Evolutionary conservation across 345 rosid species (phyloP), one percentile per base, ranked within the genome.

Genomic region (Brassica cretica): DNA sequence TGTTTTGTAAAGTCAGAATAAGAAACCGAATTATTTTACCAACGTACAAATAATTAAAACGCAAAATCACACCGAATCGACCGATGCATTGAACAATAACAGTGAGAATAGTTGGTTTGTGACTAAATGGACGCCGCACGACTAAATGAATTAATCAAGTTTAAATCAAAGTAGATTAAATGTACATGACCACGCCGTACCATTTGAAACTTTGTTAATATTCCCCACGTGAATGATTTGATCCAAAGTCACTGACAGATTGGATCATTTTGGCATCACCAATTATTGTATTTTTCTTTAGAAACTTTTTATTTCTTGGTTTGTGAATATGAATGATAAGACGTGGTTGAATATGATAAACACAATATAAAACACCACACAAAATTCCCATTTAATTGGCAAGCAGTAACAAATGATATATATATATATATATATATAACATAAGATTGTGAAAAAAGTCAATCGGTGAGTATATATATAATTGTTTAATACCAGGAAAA

Each of bases 131-230:
- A 32, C 68, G 73, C 73, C 64, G 73, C 68, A 78, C 73, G 81
- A 78, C 44, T 72, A 72, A 72, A 41, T 72, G 67, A 3, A 25
- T 10, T 33, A 77, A 53, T 63, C 58, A 35, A 21, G 4, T 15
- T 15, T 9, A 16, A 56, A 71, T 27, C 2, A 66, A 61, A 44
- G 19, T 11, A 61, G 78, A 78, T 73, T 78, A 78, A 73, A 68
- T 78, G 78, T 67, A 78, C 77, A 66, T 67, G 66, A 73, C 78
- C 77, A 59, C 70, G 73, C 78, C 78, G 75, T 64, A 80, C 79
- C 35, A 8, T 58, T 70, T 70, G 39, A 74, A 49, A 37, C 2
- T 73, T 63, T 53, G 62, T 29, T 69, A 39, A 70, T 71, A 55
- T 74, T 64, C 75, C 37, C 68, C 79, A 80, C 79, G 82, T 74